Conservation (phyloP, 352 stramenopile species). For the Globisporangium emineosum region DNA sequence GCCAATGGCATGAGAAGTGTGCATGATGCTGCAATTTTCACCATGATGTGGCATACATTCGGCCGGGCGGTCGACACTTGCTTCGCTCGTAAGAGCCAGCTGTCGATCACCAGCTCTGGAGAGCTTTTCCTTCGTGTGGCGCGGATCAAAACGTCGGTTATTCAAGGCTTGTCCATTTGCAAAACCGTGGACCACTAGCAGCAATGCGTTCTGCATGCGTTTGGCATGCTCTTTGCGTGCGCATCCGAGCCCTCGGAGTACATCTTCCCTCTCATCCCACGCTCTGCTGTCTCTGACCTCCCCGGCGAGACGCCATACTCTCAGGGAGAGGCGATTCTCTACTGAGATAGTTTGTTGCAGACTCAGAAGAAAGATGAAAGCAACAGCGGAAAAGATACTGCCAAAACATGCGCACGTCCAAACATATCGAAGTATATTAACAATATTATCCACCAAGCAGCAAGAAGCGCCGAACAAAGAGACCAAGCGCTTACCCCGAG, state of each 20-base stretch:
- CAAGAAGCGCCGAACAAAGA: neutral
- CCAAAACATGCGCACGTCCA: neutral
- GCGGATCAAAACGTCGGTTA: conserved; percentile 12
- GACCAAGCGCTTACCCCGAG: neutral
- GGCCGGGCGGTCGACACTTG: conserved; percentile 19
- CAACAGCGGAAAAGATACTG: neutral
- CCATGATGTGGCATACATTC: conserved; percentile 22
- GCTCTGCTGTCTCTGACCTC: conserved; percentile 1
- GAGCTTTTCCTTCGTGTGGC: conserved; percentile 17
- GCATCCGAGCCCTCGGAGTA: conserved; percentile 11
- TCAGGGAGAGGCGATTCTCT: neutral
- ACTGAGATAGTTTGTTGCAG: neutral
- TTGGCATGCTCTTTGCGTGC: conserved; percentile 15
- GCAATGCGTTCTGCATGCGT: conserved; percentile 10
- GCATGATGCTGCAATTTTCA: conserved; percentile 18
- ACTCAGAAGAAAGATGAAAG: neutral
- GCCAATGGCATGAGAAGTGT: conserved; percentile 10
- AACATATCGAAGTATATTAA: conserved; percentile 6
- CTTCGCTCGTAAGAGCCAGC: conserved; percentile 22
- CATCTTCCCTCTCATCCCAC: conserved; percentile 6
- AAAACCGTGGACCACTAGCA: conserved; percentile 11
- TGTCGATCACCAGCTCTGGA: conserved; percentile 5
- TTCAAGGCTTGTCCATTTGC: conserved; percentile 14
- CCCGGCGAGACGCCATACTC: neutral
- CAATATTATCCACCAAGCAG: neutral